Evolutionary conservation across 345 rosid species (phyloP), one percentile per base, ranked within the genome.

Genomic region (Arabis hirsuta): DNA sequence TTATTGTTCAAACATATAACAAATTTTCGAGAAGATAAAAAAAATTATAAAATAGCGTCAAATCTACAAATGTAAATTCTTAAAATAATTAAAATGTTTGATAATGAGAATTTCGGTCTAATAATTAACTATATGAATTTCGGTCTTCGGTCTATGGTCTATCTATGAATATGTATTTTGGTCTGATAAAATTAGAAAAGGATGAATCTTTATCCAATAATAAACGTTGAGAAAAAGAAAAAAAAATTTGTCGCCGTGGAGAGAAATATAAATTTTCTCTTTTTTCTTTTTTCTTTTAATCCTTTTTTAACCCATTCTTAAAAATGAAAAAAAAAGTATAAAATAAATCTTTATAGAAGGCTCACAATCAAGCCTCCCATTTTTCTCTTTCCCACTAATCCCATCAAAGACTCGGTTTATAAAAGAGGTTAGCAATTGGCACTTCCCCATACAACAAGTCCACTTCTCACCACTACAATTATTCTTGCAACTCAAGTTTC

Each of bases 401-500:
- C 67, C 61, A 66, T 16, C 9, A 59, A 57, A 64, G 32, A 5
- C 46, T 73, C 55, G 3, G 77, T 6, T 51, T 74, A 67, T 74
- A 74, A 68, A 76, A 76, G n/a, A 46, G 29, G 36, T 62, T 3
- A 61, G 52, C 64, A 60, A 12, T 67, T 59, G 62, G 47, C 76
- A 50, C 62, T 64, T 76, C 62, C 75, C 75, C 45, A 29, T 59
- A 68, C 34, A 55, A 31, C 71, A 55, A 51, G 41, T 48, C 75
- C 79, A 69, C 71, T 69, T 55, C 24, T 22, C 74, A 53, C 58
- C 55, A 47, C 48, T 9, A 1, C 63, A 55, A 58, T 3, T 2
- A 57, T 2, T 19, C 74, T 75, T 75, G 74, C 69, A 13, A 44
- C 69, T 12, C 79, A 67, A 52, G 72, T 68, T 53, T 59, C 79